Percentiles rank a stretch among this genome's conserved stretches.
phyloP scores from a whole-genome alignment of 768 basidiomycete species.

The Boletus rubroflammeus region DNA sequence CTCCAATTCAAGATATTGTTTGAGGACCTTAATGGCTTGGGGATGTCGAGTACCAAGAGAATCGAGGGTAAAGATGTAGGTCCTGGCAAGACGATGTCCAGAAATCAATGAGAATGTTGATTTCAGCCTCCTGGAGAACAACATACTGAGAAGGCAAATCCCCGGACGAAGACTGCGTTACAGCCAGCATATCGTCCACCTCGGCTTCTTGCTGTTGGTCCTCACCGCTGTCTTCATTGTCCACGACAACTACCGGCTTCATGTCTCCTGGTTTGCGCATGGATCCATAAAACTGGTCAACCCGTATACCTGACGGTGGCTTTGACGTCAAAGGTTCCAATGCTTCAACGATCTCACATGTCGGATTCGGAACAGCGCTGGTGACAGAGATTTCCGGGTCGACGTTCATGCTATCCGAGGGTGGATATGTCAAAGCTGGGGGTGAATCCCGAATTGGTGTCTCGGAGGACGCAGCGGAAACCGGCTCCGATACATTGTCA shows the following conservation, averaged over 20 bases:
- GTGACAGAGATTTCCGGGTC: conserved; percentile 7
- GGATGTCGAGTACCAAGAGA: conserved; percentile 78
- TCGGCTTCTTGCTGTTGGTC: conserved; percentile 32
- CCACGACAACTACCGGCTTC: conserved; percentile 3
- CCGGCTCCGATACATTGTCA: conserved; percentile 7
- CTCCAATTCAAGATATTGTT: conserved; percentile 68
- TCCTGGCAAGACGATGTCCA: conserved; percentile 38
- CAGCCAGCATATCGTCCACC: conserved; percentile 29
- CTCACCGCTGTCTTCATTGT: conserved; percentile 27
- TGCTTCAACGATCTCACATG: neutral
- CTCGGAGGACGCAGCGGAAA: conserved; percentile 7
- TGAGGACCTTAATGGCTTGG: conserved; percentile 57
- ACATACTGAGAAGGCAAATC: conserved; percentile 24
- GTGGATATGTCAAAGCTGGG: conserved; percentile 16
- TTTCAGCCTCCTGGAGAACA: neutral
- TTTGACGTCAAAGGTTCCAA: conserved; percentile 4
- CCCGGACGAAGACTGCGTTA: conserved; percentile 14
- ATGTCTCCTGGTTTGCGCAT: neutral
- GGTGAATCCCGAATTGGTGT: conserved; percentile 13
- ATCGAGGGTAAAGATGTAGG: conserved; percentile 85
- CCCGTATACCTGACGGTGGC: conserved; percentile 13
- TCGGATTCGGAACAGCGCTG: neutral
- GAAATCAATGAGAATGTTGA: neutral
- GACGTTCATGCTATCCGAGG: conserved; percentile 28
- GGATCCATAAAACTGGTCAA: conserved; percentile 23